Conservation (phyloP, 1,284 basidiomycete species). For the Tilletiaria anomala region DNA sequence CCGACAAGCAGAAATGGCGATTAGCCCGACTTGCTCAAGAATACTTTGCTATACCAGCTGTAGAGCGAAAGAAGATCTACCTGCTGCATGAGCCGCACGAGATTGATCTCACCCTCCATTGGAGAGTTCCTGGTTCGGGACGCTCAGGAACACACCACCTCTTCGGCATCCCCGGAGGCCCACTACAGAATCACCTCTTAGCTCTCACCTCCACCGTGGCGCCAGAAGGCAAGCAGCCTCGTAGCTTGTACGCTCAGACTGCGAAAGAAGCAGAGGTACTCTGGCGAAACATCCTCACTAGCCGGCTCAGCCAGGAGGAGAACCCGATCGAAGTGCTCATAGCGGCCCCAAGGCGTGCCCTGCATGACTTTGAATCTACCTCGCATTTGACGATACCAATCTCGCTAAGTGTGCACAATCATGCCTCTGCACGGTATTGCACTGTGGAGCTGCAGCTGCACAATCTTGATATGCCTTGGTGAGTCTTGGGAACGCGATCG, state of each 20-base stretch:
- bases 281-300: constrained; percentile 9
- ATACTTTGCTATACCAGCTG: constrained; percentile 6
- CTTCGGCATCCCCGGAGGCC: constrained; percentile 14
- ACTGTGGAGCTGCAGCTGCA: no score
- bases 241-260: constrained; percentile 28
- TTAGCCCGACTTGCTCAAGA: constrained; percentile 1
- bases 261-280: constrained; percentile 10
- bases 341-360: background rate
- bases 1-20: no score
- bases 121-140: background rate
- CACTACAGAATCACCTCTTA: constrained; percentile 8
- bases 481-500: no score
- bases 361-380: constrained; percentile 3
- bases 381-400: no score
- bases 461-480: no score
- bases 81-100: constrained; percentile 11
- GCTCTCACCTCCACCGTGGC: no score
- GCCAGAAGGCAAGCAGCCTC: background rate
- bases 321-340: constrained; percentile 8
- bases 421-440: no score
- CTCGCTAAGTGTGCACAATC: no score
- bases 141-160: constrained; percentile 6
- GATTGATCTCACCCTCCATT: constrained; percentile 14
- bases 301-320: constrained; percentile 10
- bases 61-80: constrained; percentile 9